Base-by-base conservation (phyloP, 768 basidiomycete genomes). In the Naganishia antarctica region DNA sequence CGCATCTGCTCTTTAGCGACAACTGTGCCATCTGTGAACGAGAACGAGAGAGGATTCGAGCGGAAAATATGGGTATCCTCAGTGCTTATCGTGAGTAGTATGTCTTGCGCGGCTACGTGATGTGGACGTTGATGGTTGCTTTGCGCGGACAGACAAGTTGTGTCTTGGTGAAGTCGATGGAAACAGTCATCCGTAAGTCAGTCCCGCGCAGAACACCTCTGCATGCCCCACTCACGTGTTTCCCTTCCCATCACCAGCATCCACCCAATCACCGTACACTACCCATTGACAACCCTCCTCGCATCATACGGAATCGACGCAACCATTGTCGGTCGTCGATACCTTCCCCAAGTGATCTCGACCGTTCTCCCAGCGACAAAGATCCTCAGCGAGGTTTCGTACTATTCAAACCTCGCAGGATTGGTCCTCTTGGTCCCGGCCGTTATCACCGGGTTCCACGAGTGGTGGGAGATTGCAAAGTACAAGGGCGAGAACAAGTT, bases 321-420 rank as follows among this genome's bases (percentile, higher is more conserved):
- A 1, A 61, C 73, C 53, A 68, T 70, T 61, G 44, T 73, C 58
- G 65, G 72, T 11, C 74, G 75, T 1, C 31, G 64, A 5, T 60
- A 63, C 26, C 50, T 74, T 25, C 63, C 72, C 8, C 50, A 64
- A 7, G 49, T 70, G 26, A 31, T 68, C 3, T 66, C 66, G 61
- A 59, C 34, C 21, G 25, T 76, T 51, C 57, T 76, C 7, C 77
- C 76, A 4, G 66, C 73, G 9, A 62, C 65, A 31, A 64, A 68
- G 1, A 66, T 68, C 15, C 28, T 77, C 45, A 67, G 71, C 37
- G 61, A 69, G 15, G 32, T 78, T 25, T 70, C 71, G 0, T 71
- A 76, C 59, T 76, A 76, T 64, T 63, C 74, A 1, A 73, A 73
- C 37, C 74, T 70, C 1, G 74, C 73, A 3, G 76, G 75, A 2